These are phyloP conservation scores for Aspergillus sp. DNA, from an alignment of 2,329 filamentous ascomycete genomes.

Conservation along the genomic window DNA sequence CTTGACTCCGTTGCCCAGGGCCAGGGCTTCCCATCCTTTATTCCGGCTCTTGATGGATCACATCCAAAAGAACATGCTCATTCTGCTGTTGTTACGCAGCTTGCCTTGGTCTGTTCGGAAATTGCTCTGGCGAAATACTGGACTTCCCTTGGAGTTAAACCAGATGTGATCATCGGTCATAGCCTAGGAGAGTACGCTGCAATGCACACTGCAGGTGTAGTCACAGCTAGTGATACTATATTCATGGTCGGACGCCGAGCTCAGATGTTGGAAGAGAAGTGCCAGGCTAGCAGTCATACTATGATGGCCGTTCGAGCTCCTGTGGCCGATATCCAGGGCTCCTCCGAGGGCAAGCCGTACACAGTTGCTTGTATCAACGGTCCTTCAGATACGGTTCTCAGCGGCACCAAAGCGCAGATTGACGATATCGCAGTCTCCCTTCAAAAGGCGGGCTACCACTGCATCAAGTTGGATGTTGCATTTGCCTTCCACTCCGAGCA, in stretches of 20 bases:
- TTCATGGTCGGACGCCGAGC: background rate
- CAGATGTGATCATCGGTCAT: background rate
- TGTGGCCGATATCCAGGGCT: constrained; percentile 37
- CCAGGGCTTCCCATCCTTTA: too few species aligned
- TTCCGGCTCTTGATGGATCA: too few species aligned
- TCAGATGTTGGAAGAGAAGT: background rate
- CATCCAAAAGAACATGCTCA: too few species aligned
- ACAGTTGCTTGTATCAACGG: constrained; percentile 74
- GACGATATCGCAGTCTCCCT: constrained; percentile 53
- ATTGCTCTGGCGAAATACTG: background rate
- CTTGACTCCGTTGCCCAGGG: background rate
- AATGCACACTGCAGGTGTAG: background rate
- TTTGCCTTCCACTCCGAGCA: constrained; percentile 51
- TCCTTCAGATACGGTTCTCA: constrained; percentile 71
- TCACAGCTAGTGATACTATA: background rate
- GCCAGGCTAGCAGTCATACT: background rate
- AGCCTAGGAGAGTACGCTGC: background rate
- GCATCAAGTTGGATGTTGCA: constrained; percentile 62
- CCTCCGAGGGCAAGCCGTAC: constrained; percentile 36
- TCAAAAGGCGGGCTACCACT: constrained; percentile 56
- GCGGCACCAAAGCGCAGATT: constrained; percentile 60
- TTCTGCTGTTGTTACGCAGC: background rate
- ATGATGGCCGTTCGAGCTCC: constrained; percentile 40
- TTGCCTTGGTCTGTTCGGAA: background rate
- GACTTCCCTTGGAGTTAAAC: background rate